A percentile compares a stretch with the other conserved stretches of the same genome.
These are phyloP conservation scores for Rhodotorula sp. DNA, from an alignment of 1,284 basidiomycete species.

Conservation along the genomic window DNA sequence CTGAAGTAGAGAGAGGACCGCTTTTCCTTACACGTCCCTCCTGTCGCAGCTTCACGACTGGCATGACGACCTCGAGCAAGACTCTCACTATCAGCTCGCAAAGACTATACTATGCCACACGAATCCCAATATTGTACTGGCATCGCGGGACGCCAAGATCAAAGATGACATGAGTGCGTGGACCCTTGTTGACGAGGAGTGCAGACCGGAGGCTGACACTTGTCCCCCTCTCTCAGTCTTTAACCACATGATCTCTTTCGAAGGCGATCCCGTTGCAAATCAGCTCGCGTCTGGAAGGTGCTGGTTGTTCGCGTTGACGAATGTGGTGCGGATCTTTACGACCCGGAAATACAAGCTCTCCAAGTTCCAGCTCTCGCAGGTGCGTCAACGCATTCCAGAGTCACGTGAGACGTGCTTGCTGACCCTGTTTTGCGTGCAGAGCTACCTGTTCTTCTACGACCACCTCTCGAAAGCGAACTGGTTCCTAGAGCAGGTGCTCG, in stretches of 20 bases:
- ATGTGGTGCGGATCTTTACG: constrained; percentile 63
- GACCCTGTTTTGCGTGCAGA: constrained; percentile 56
- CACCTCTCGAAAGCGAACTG: constrained; percentile 62
- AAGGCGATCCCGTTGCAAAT: constrained; percentile 72
- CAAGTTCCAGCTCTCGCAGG: constrained; percentile 63
- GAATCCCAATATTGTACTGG: constrained; percentile 65
- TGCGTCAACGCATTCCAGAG: not conserved
- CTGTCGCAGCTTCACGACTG: constrained; percentile 11
- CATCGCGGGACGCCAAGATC: constrained; percentile 35
- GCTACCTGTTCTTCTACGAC: constrained; percentile 73
- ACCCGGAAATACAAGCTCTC: constrained; percentile 79
- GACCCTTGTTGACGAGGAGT: not conserved
- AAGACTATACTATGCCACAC: constrained; percentile 73
- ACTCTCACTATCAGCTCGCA: constrained; percentile 58
- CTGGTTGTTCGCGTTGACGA: constrained; percentile 10
- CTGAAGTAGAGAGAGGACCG: not conserved
- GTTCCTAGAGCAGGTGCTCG: constrained; percentile 82
- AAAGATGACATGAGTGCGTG: constrained; percentile 15
- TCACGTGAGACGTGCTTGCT: constrained; percentile 43
- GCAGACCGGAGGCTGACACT: constrained; percentile 10
- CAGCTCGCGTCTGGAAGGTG: constrained; percentile 80
- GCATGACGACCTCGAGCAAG: constrained; percentile 21
- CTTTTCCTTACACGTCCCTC: not conserved
- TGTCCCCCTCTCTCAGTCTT: constrained; percentile 62
- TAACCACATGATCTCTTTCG: constrained; percentile 72